A percentile compares a stretch with the other conserved stretches of the same genome.
phyloP scores from a whole-genome alignment of 805 yeast genomes.

The Kregervanrija pseudodelftensis region DNA sequence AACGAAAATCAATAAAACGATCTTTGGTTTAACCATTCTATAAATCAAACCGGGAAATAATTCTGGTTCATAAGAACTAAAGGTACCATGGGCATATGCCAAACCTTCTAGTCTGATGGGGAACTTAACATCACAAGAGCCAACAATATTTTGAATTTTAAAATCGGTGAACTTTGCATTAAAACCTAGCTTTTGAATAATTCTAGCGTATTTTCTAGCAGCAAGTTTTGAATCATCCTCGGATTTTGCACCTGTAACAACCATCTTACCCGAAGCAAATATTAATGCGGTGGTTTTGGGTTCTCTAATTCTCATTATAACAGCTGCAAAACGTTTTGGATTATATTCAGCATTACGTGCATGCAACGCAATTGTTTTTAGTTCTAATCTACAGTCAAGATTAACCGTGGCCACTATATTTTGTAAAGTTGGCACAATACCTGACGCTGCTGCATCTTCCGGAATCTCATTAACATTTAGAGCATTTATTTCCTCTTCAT shows the following conservation, averaged over 20 bases:
- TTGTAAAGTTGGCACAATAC: slow-evolving; percentile 91
- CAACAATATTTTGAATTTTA: slow-evolving; percentile 96
- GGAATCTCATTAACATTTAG: slow-evolving; percentile 15
- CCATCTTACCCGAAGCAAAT: slow-evolving; percentile 99
- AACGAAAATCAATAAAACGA: slow-evolving; percentile 90
- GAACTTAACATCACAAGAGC: slow-evolving; percentile 97
- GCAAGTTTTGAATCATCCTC: slow-evolving; percentile 99
- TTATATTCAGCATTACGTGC: slow-evolving; percentile 99
- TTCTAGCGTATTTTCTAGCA: slow-evolving; percentile 94
- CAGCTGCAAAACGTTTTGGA: slow-evolving; percentile 98
- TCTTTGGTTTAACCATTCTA: slow-evolving; percentile 99
- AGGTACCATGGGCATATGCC: slow-evolving; percentile 97
- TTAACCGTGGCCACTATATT: slow-evolving; percentile 98
- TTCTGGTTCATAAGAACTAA: slow-evolving; percentile 98
- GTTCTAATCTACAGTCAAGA: slow-evolving; percentile 89
- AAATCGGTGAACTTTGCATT: slow-evolving; percentile 97
- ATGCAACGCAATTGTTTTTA: slow-evolving; percentile 94
- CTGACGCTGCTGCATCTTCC: slow-evolving; percentile 77
- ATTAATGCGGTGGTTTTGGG: slow-evolving; percentile 97
- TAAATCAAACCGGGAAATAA: slow-evolving; percentile 96
- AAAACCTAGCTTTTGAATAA: slow-evolving; percentile 95
- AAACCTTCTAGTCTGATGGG: slow-evolving; percentile 96
- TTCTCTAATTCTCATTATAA: slow-evolving; percentile 97
- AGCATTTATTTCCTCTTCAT: slow-evolving; percentile 12
- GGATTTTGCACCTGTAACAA: slow-evolving; percentile 97